A percentile compares a stretch with the other conserved stretches of the same genome.
Conservation (phyloP, 78 protist genomes). For the Neovahlkampfia damariscottae region DNA sequence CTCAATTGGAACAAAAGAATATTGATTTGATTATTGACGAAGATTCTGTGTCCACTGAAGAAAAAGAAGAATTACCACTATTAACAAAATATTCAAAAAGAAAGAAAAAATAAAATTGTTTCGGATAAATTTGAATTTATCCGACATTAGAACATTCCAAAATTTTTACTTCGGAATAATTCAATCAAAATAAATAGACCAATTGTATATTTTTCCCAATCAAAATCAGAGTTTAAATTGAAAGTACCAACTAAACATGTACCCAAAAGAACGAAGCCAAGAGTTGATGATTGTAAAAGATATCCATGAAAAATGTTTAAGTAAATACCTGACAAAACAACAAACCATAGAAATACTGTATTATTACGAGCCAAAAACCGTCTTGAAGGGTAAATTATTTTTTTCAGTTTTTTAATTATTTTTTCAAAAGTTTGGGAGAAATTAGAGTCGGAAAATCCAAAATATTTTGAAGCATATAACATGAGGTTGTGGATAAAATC, state of each 20-base stretch:
- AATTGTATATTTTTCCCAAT: no score
- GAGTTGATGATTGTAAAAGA: not conserved
- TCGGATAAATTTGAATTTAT: no score
- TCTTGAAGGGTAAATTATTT: not conserved
- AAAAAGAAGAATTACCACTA: no score
- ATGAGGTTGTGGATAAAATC: not conserved
- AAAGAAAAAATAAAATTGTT: no score
- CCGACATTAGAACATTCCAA: no score
- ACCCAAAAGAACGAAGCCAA: not conserved
- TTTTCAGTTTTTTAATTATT: not conserved
- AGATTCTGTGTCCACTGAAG: no score
- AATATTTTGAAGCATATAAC: not conserved
- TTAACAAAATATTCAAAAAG: no score
- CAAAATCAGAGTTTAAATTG: no score
- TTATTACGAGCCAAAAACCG: not conserved
- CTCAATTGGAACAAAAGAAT: no score
- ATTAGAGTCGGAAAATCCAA: slow-evolving; percentile 3
- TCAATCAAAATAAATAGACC: no score
- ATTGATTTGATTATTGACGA: no score
- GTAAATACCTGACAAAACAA: not conserved
- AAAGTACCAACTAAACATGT: not conserved
- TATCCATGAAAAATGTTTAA: not conserved
- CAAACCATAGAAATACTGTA: not conserved
- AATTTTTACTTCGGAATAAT: no score
- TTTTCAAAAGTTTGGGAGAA: not conserved